A percentile compares a stretch with the other conserved stretches of the same genome.
Evolutionary conservation across 257 asterid genomes (phyloP).

Genomic region (Solanum megistacrolobum): DNA sequence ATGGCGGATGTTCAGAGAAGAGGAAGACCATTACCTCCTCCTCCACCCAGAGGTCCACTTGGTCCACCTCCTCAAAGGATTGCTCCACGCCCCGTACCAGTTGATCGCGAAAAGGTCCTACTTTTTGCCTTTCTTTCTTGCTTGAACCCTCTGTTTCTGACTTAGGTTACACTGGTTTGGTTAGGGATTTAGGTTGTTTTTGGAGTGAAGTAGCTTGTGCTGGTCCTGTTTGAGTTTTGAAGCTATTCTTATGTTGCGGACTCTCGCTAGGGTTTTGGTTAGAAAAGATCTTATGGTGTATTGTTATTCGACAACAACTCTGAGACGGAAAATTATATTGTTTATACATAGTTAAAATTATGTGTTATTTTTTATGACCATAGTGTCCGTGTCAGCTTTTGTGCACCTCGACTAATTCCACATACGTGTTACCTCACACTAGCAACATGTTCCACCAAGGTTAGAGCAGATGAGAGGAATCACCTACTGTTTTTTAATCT

Average conservation of each 20-base stretch:
- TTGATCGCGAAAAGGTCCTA: background rate
- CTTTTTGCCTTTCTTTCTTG: background rate
- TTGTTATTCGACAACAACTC: background rate
- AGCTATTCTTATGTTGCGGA: background rate
- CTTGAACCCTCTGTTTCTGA: background rate
- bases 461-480: too few species aligned
- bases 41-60: background rate
- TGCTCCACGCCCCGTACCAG: background rate
- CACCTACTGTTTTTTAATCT: too few species aligned
- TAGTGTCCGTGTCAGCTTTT: too few species aligned
- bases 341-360: background rate
- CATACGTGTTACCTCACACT: too few species aligned
- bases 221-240: background rate
- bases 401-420: too few species aligned
- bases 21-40: background rate
- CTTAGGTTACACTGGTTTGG: background rate
- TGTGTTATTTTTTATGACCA: background rate
- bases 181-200: background rate
- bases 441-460: too few species aligned
- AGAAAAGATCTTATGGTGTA: background rate
- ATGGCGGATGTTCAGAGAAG: slow-evolving; percentile 1
- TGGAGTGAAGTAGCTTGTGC: background rate
- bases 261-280: background rate
- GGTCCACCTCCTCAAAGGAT: background rate
- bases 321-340: background rate